These are phyloP conservation scores for Knufia fluminis DNA, from an alignment of 2,329 filamentous ascomycete species.

Conservation along the genomic window DNA sequence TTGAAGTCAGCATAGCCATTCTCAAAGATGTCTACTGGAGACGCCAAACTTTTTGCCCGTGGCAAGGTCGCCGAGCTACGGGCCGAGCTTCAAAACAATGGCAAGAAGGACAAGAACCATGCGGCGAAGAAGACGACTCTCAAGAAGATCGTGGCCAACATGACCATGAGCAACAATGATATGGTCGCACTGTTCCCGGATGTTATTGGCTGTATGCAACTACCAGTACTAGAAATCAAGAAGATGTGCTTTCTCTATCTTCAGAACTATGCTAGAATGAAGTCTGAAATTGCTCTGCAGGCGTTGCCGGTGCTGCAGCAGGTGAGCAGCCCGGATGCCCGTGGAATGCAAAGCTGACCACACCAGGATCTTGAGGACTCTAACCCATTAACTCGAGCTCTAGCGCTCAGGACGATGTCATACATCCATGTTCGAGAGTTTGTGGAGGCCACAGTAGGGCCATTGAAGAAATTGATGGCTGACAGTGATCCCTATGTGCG, in stretches of 20 bases:
- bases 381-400: constrained; percentile 83
- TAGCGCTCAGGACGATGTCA: constrained; percentile 89
- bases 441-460: constrained; percentile 77
- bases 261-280: constrained; percentile 92
- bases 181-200: constrained; percentile 97
- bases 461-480: constrained; percentile 72
- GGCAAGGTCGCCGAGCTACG: constrained; percentile 98
- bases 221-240: constrained; percentile 93
- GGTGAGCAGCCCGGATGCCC: constrained; percentile 40
- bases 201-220: constrained; percentile 89
- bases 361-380: constrained; percentile 79
- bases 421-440: constrained; percentile 96
- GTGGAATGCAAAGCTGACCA: constrained; percentile 6
- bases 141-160: constrained; percentile 99
- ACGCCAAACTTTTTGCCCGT: constrained; percentile 99
- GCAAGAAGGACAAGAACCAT: constrained; percentile 97
- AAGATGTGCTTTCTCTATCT: constrained; percentile 99
- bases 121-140: constrained; percentile 91
- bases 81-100: constrained; percentile 82
- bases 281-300: constrained; percentile 87
- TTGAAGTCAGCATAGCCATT: not conserved
- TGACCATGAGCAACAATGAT: constrained; percentile 99
- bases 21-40: constrained; percentile 57
- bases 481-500: constrained; percentile 92
- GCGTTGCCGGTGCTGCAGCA: constrained; percentile 79